These are phyloP conservation scores for Colletotrichum orchidophilum DNA, from an alignment of 2,329 filamentous ascomycete genomes.

Conservation along the genomic window DNA sequence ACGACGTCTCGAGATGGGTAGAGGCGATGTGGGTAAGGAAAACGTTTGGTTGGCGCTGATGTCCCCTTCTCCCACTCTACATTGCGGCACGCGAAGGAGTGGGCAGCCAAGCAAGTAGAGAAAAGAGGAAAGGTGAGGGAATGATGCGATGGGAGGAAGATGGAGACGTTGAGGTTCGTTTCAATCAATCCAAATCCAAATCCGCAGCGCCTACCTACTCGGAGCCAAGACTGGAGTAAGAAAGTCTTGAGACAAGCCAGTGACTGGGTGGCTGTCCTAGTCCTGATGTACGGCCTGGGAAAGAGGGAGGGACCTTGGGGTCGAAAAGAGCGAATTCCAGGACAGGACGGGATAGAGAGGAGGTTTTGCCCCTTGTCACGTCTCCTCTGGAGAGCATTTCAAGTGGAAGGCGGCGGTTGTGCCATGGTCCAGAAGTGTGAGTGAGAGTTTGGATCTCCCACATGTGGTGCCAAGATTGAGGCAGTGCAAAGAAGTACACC, in stretches of 20 bases:
- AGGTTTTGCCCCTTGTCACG: slow-evolving; percentile 10
- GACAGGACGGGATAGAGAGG: neutral
- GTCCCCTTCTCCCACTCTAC: slow-evolving; percentile 2
- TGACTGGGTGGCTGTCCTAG: neutral
- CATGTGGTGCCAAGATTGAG: slow-evolving; percentile 34
- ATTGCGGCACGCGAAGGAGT: slow-evolving; percentile 16
- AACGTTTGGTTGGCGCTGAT: neutral
- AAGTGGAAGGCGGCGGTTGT: slow-evolving; percentile 3
- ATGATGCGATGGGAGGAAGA: neutral
- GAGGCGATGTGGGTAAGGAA: neutral
- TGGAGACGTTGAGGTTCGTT: slow-evolving; percentile 13
- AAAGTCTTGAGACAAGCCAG: neutral
- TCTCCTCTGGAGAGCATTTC: neutral
- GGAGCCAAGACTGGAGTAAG: neutral
- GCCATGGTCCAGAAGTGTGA: neutral
- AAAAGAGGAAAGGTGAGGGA: neutral
- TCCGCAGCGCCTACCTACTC: neutral
- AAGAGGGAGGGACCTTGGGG: neutral
- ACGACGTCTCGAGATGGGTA: neutral
- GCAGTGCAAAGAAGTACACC: slow-evolving; percentile 34
- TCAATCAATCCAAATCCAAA: neutral
- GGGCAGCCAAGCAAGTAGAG: neutral
- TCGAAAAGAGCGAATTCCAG: neutral
- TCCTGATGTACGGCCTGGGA: neutral
- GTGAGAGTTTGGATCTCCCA: slow-evolving; percentile 33